A percentile compares a stretch with the other conserved stretches of the same genome.
Evolutionary conservation across 192 early-diverging fungal species (phyloP).

Genomic region (Rhizophlyctis rosea): DNA sequence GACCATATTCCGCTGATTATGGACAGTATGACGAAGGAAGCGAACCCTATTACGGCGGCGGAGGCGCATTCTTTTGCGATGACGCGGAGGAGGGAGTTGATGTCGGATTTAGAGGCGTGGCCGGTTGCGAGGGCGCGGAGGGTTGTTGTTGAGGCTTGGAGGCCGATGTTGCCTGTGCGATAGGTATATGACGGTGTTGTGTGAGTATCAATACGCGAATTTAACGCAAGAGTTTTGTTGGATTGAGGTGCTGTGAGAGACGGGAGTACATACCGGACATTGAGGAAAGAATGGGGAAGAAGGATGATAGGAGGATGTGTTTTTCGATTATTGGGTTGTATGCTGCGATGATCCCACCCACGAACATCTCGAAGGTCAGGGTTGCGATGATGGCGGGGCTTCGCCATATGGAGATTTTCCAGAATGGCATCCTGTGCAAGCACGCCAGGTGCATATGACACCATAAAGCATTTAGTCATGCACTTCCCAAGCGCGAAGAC

Average conservation of each 20-base stretch:
- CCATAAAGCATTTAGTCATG: slow-evolving; percentile 10
- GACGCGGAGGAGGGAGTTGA: slow-evolving; percentile 25
- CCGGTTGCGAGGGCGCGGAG: slow-evolving; percentile 43
- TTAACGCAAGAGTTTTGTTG: neutral
- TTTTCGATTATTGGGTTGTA: slow-evolving; percentile 12
- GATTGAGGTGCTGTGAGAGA: neutral
- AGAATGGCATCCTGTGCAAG: slow-evolving; percentile 37
- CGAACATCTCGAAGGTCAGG: slow-evolving; percentile 33
- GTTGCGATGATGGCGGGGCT: slow-evolving; percentile 39
- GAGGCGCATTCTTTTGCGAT: slow-evolving; percentile 30
- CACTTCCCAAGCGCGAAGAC: neutral
- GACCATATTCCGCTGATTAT: slow-evolving; percentile 17
- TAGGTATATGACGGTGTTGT: neutral
- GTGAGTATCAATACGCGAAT: neutral
- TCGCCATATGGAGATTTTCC: slow-evolving; percentile 33
- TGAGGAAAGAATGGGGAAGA: slow-evolving; percentile 42
- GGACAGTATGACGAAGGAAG: slow-evolving; percentile 4
- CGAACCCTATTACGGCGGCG: slow-evolving; percentile 14
- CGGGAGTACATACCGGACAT: slow-evolving; percentile 30
- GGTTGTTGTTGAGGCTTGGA: slow-evolving; percentile 45
- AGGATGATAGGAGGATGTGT: slow-evolving; percentile 35
- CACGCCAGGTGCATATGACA: too few species aligned
- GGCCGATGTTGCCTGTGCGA: slow-evolving; percentile 36
- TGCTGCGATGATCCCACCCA: slow-evolving; percentile 32
- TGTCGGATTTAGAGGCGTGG: slow-evolving; percentile 29